Conservation (phyloP, 345 rosid species). For the Aethionema arabicum region DNA sequence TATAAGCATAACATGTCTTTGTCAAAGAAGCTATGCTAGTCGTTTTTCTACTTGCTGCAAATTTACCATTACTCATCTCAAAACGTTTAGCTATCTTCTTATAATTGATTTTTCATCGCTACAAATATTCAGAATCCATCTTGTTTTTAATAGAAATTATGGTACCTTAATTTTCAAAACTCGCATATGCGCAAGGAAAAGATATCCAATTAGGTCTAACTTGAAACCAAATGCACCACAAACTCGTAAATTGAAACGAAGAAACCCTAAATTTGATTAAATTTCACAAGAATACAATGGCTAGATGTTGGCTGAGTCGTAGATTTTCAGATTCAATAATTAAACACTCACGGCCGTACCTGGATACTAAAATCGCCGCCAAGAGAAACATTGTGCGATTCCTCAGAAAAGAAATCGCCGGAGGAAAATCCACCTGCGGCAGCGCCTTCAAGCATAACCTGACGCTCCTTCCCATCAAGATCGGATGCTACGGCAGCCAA, state of each 20-base stretch:
- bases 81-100: not conserved
- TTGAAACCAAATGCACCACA: not conserved
- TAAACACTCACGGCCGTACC: slow-evolving; percentile 36
- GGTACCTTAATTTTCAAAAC: slow-evolving; percentile 2
- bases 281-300: not conserved
- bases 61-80: slow-evolving; percentile 21
- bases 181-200: not conserved
- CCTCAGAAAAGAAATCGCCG: slow-evolving; percentile 78
- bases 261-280: slow-evolving; percentile 25
- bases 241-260: not conserved
- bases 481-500: slow-evolving; percentile 92
- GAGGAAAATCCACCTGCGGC: slow-evolving; percentile 34
- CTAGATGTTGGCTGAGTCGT: not conserved
- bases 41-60: not conserved
- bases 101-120: not conserved
- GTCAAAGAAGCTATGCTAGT: slow-evolving; percentile 1
- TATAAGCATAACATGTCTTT: not conserved
- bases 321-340: not conserved
- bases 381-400: slow-evolving; percentile 91
- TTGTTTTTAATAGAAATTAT: too few species aligned
- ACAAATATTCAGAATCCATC: not conserved
- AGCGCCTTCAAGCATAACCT: slow-evolving; percentile 59
- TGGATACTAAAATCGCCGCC: slow-evolving; percentile 96
- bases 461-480: slow-evolving; percentile 82
- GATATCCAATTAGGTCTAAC: not conserved